Base-by-base conservation (phyloP, 495 filamentous ascomycete genomes). In the Penicillium maclennaniae region DNA sequence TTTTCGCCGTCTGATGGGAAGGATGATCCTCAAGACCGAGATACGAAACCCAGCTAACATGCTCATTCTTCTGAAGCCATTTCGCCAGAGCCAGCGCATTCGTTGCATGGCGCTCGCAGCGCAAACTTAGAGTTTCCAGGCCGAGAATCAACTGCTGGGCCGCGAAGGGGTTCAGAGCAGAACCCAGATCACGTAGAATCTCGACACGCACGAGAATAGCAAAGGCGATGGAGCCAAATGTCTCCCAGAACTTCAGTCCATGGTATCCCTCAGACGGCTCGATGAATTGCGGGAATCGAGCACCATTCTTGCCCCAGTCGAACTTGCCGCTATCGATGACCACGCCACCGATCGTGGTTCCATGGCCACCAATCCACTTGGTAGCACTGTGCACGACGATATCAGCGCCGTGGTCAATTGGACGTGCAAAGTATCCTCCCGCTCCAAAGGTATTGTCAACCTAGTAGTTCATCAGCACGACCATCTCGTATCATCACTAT, bases 291-390 rank as follows among this genome's bases (percentile, higher is more conserved):
- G 95, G 93, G 81, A 97, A 98, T 1, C 91, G 87, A 54, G 85
- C 83, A 26, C 76, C 89, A 61, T 96, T 69, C 74, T 87, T 87
- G 49, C 91, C 91, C 93, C 93, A 98, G 78, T 97, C 87, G 69
- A 98, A 98, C 62, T 92, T 95, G 49, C 93, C 93, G 49, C 87
- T 85, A 74, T 98, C 93, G 43, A 98, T 74, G 14, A 98, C 80
- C 17, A 97, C 81, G 39, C 95, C 93, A 25, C 80, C 93, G 58
- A 98, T 90, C 7, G 95, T 97, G 26, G 95, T 97, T 40, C 93
- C 93, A 69, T 98, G 93, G 31, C 93, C 93, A 37, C 93, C 93
- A 46, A 98, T 97, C 93, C 93, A 98, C 71, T 98, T 98, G 17
- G 93, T 98, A 10, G 93, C 92, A 28, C 87, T 91, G 76, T 97